phyloP scores from a whole-genome alignment of 176 grass and related monocot genomes.

The Rhipidocladum racemiflorum region DNA sequence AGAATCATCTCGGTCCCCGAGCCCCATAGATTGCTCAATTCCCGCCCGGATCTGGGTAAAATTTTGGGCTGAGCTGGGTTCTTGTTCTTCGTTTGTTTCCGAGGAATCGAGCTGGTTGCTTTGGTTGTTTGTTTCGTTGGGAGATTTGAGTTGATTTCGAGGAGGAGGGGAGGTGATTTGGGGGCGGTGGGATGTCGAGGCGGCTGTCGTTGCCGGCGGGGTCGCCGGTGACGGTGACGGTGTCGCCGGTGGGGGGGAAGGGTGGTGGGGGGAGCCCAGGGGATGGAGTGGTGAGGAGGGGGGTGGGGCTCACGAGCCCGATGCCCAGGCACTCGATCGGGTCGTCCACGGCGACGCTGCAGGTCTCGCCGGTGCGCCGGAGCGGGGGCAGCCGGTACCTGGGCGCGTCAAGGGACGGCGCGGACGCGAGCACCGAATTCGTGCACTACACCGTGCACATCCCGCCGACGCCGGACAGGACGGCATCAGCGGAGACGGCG shows the following conservation, averaged over 20 bases:
- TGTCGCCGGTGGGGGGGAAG: slow-evolving; percentile 36
- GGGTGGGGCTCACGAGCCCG: slow-evolving; percentile 59
- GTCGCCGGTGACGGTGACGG: slow-evolving; percentile 39
- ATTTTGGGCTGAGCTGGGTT: background rate
- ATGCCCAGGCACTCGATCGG: slow-evolving; percentile 68
- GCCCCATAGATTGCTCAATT: slow-evolving; percentile 42
- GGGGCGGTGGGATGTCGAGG: slow-evolving; percentile 40
- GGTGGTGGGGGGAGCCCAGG: slow-evolving; percentile 13
- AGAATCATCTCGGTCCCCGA: slow-evolving; percentile 41
- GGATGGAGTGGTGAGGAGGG: slow-evolving; percentile 39
- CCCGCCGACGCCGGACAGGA: slow-evolving; percentile 73
- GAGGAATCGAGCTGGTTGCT: background rate
- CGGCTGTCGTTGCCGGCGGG: slow-evolving; percentile 50
- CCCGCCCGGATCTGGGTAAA: background rate
- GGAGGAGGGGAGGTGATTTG: background rate
- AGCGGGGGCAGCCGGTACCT: slow-evolving; percentile 51
- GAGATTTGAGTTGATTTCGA: background rate
- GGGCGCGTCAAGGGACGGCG: slow-evolving; percentile 30
- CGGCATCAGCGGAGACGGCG: background rate
- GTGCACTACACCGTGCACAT: slow-evolving; percentile 97
- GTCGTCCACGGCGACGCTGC: slow-evolving; percentile 36
- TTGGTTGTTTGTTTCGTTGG: background rate
- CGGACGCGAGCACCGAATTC: slow-evolving; percentile 51
- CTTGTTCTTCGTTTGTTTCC: background rate
- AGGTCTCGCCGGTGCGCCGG: slow-evolving; percentile 36